phyloP scores from a whole-genome alignment of 495 filamentous ascomycete genomes.

The Niebla homalea region DNA sequence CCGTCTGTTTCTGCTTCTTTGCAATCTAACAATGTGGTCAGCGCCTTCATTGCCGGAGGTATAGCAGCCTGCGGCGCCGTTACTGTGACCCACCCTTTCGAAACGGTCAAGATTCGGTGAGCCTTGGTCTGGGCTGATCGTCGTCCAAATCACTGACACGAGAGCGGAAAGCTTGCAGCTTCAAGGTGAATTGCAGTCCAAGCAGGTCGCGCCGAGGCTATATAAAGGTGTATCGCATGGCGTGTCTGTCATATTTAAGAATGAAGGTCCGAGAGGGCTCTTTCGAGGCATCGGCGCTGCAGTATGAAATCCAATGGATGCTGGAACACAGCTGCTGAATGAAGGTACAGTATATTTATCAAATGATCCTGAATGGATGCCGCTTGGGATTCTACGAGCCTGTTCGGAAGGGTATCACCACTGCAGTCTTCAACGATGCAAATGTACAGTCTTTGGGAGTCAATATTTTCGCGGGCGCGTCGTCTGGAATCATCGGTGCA shows the following conservation, averaged over 20 bases:
- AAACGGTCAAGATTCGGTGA: constrained; percentile 97
- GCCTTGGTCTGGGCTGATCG: constrained; percentile 1
- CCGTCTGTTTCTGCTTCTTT: not conserved
- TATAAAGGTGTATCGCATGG: constrained; percentile 92
- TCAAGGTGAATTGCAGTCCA: constrained; percentile 87
- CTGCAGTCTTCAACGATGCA: constrained; percentile 53
- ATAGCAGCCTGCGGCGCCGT: constrained; percentile 95
- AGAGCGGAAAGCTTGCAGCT: constrained; percentile 62
- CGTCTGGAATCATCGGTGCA: constrained; percentile 79
- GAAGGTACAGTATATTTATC: constrained; percentile 68
- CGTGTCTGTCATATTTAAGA: constrained; percentile 76
- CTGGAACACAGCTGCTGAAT: constrained; percentile 5
- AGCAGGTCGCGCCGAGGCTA: constrained; percentile 65
- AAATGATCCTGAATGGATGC: constrained; percentile 91
- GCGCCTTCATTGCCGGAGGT: constrained; percentile 82
- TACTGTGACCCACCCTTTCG: constrained; percentile 94
- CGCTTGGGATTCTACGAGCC: constrained; percentile 97
- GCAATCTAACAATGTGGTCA: constrained; percentile 15
- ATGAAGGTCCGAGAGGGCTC: constrained; percentile 77
- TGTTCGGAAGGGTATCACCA: constrained; percentile 55
- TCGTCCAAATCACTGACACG: not conserved
- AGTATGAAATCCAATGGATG: constrained; percentile 29
- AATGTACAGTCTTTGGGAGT: constrained; percentile 67
- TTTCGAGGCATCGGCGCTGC: constrained; percentile 85
- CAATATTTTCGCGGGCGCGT: constrained; percentile 85